Base-by-base conservation (phyloP, 495 filamentous ascomycete genomes). In the Hypoxylon cercidicola region DNA sequence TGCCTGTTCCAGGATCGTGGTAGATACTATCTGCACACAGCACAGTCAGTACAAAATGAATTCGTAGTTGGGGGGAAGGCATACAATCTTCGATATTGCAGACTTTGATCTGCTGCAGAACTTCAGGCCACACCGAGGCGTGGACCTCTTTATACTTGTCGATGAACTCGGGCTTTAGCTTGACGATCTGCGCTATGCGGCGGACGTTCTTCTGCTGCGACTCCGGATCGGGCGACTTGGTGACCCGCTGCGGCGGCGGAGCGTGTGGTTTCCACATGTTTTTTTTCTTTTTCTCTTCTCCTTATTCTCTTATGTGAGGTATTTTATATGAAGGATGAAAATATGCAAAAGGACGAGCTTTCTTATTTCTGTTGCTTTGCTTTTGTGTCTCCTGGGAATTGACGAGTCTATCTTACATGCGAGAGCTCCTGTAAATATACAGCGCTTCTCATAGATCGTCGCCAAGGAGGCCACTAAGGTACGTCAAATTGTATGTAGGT, bases 81-180 rank as follows among this genome's bases (percentile, higher is more conserved):
- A 21, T 78, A 90, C 88, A 92, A 66, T 92, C 90, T 37, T 76
- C 74, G 56, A 93, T 93, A 66, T 88, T 88, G 72, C 85, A 90
- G 41, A 87, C 84, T 67, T 85, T 84, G 68, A 93, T 91, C 74
- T 90, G 86, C 72, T 85, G 79, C 51, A 90, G 73, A 2, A 93
- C 88, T 63, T 90, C 88, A 1, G 89, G 89, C 90, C 90, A 93
- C 0, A 90, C 89, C 10, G 82, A 81, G 2, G 84, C 85, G 62
- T 92, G 90, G 55, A 85, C 85, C 74, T 89, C 80, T 69, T 91
- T 93, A 75, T 93, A 93, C 46, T 84, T 81, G 16, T 80, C 80
- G 12, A 87, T 72, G 44, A 74, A 84, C 41, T 87, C 85, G 21
- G 86, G 83, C 73, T 89, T 90, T 35, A 93, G 81, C 68, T 87